A percentile compares a stretch with the other conserved stretches of the same genome.
phyloP scores from a whole-genome alignment of 768 basidiomycete species.

The Boletus eberwhitei region DNA sequence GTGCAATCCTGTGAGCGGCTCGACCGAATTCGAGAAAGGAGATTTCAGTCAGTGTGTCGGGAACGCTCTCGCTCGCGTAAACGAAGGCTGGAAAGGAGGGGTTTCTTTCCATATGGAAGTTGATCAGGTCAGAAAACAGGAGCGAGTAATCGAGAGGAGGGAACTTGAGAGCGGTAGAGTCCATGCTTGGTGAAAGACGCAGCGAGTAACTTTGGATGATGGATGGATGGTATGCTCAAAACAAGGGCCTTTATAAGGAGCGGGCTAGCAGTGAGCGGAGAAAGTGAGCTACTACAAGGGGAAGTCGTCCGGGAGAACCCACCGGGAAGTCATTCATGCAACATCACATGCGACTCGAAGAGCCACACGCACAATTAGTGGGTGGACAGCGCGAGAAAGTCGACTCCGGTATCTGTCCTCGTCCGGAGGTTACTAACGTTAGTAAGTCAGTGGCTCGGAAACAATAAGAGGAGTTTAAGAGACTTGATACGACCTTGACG shows the following conservation, averaged over 20 bases:
- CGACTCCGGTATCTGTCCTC: neutral
- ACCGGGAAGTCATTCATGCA: neutral
- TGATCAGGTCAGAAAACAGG: constrained; percentile 24
- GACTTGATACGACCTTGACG: neutral
- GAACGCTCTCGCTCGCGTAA: constrained; percentile 11
- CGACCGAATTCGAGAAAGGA: constrained; percentile 28
- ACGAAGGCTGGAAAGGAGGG: constrained; percentile 21
- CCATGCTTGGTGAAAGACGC: constrained; percentile 3
- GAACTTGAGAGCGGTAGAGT: neutral
- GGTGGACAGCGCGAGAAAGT: neutral
- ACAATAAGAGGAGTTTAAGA: neutral
- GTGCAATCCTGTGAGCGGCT: constrained; percentile 36
- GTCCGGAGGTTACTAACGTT: neutral
- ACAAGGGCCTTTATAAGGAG: constrained; percentile 13
- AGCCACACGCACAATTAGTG: neutral
- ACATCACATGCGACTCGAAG: neutral
- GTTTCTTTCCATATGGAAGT: constrained; percentile 27
- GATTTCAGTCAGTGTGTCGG: constrained; percentile 17
- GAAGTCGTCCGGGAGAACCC: neutral
- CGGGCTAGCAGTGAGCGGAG: neutral
- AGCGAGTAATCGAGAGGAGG: constrained; percentile 26
- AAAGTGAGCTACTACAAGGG: neutral
- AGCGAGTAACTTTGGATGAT: neutral
- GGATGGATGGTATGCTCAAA: neutral
- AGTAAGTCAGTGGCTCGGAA: too few relatives aligned